phyloP scores from a whole-genome alignment of 2,329 filamentous ascomycete species.

The Hypomyces rosellus region DNA sequence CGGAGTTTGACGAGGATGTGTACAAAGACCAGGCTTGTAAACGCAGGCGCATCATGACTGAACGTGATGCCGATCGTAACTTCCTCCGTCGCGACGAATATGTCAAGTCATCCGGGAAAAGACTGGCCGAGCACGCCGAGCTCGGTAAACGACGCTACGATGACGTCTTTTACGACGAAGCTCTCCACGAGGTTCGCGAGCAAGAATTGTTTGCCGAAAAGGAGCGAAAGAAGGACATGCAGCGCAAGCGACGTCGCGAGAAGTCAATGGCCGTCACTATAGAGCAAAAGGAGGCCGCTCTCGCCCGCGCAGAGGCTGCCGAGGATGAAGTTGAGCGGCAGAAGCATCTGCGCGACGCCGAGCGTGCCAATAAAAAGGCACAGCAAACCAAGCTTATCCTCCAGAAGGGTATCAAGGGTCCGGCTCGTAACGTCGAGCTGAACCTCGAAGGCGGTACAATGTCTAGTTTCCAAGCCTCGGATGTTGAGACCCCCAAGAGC shows the following conservation, averaged over 20 bases:
- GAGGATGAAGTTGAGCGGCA: constrained; percentile 76
- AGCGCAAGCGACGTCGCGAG: constrained; percentile 89
- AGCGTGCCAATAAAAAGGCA: constrained; percentile 87
- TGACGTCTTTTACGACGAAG: constrained; percentile 69
- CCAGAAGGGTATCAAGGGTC: constrained; percentile 79
- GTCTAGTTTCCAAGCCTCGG: constrained; percentile 72
- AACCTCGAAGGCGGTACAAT: constrained; percentile 81
- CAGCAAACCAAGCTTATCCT: constrained; percentile 83
- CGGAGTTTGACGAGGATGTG: constrained; percentile 37
- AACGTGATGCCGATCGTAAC: constrained; percentile 56
- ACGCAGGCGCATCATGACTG: constrained; percentile 60
- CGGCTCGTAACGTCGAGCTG: constrained; percentile 62
- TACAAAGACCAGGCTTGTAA: constrained; percentile 57
- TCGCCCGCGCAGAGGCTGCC: constrained; percentile 70
- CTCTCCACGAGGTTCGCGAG: constrained; percentile 79
- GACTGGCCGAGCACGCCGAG: constrained; percentile 62
- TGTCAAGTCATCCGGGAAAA: constrained; percentile 50
- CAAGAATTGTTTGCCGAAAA: constrained; percentile 92
- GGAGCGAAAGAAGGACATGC: constrained; percentile 99
- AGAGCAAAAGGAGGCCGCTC: constrained; percentile 79
- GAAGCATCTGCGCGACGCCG: constrained; percentile 76
- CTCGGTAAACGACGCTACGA: constrained; percentile 72
- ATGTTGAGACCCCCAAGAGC: constrained; percentile 44
- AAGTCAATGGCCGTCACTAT: constrained; percentile 93
- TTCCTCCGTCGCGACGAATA: constrained; percentile 57